Base-by-base conservation (phyloP, 257 asterid genomes). In the Echites panduratus region DNA sequence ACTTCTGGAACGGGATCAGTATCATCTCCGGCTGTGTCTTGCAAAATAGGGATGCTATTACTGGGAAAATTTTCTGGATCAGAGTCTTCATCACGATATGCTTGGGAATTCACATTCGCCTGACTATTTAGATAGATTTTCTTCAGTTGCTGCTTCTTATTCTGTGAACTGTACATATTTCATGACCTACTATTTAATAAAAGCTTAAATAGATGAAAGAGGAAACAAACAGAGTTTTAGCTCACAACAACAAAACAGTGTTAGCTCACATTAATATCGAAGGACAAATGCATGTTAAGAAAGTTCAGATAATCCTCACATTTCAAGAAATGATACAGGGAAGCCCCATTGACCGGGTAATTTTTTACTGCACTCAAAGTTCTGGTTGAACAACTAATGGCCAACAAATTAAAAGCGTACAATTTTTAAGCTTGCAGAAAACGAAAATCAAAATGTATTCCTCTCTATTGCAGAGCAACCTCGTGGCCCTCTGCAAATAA, bases 61-160 rank as follows among this genome's bases (percentile, higher is more conserved):
- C 66, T 79, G 47, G 83, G 74, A 58, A 76, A 64, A 69, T 63
- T 76, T 72, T 71, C 84, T 58, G 77, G 73, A 77, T 66, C 84
- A 82, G 84, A 73, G 62, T 75, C 81, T 56, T 80, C 83, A 58
- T 80, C 88, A 61, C 77, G 84, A 59, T 66, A 79, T 9, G 79
- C 77, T 79, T 74, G 85, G 32, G 80, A 26, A 76, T 79, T 82
- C 70, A 76, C 82, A 65, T 80, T 78, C 70, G 78, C 70, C 7
- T 86, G 88, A 70, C 71, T 85, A 70, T 84, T 85, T 11, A 71
- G 78, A 70, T 80, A 77, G 77, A 78, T 61, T 75, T 86, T 89
- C 97, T 88, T 94, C 20, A 76, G 65, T 29, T 77, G 85, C 41
- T 88, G 91, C 78, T 82, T 88, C 85, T 85, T 91, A 62, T 78